These are phyloP conservation scores for Phytophthora sp. DNA, from an alignment of 352 stramenopile species.

Conservation along the genomic window DNA sequence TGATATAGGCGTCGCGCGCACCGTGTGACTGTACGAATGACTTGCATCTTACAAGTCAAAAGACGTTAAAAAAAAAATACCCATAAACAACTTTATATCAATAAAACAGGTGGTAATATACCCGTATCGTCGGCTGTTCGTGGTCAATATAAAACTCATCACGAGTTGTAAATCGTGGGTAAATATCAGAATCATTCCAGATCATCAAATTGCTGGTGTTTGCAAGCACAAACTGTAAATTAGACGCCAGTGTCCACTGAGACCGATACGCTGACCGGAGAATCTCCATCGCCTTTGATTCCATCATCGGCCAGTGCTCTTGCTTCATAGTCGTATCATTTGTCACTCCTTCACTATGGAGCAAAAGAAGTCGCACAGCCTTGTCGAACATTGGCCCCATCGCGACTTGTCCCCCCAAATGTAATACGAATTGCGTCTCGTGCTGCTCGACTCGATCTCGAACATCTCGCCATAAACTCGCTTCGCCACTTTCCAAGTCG, in stretches of 20 bases:
- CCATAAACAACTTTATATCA: too few relatives aligned
- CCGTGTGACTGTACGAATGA: conserved; percentile 66
- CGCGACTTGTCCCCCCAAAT: conserved; percentile 74
- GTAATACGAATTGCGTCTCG: conserved; percentile 52
- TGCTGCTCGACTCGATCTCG: conserved; percentile 39
- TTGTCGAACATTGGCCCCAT: conserved; percentile 79
- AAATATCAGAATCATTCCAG: conserved; percentile 79
- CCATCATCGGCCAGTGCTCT: conserved; percentile 50
- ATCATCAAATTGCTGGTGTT: conserved; percentile 84
- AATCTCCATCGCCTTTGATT: conserved; percentile 53
- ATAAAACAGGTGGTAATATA: background rate
- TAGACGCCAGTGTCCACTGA: conserved; percentile 62
- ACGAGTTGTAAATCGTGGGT: conserved; percentile 64
- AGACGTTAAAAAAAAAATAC: background rate
- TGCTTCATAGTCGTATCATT: conserved; percentile 2
- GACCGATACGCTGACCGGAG: conserved; percentile 71
- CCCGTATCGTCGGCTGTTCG: conserved; percentile 60
- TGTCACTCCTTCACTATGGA: conserved; percentile 42
- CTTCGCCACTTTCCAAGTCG: conserved; percentile 50
- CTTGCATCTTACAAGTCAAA: conserved; percentile 61
- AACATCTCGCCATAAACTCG: conserved; percentile 57
- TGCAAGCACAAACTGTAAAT: conserved; percentile 61
- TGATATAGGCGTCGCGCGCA: conserved; percentile 69
- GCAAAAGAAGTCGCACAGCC: conserved; percentile 61
- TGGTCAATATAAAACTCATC: conserved; percentile 65